phyloP scores from a whole-genome alignment of 2,329 filamentous ascomycete genomes.

The Phaeosphaeria sp. region DNA sequence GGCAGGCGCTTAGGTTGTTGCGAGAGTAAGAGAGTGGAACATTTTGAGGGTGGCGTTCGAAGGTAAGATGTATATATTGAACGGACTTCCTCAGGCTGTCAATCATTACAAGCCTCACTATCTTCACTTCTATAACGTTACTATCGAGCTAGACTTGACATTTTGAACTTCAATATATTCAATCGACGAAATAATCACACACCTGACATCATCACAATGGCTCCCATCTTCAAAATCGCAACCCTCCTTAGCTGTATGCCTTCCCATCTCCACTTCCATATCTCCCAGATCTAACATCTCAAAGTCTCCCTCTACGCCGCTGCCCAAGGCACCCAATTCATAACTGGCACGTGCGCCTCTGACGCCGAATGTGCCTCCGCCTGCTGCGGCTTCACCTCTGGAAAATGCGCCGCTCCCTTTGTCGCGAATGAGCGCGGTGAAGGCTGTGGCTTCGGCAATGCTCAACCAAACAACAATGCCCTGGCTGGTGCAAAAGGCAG shows the following conservation, averaged over 20 bases:
- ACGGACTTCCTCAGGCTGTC: background rate
- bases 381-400: slow-evolving; percentile 38
- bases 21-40: slow-evolving; percentile 24
- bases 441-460: slow-evolving; percentile 47
- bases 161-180: background rate
- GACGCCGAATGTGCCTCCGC: slow-evolving; percentile 36
- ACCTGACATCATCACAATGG: slow-evolving; percentile 22
- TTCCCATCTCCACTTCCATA: background rate
- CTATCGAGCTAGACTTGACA: background rate
- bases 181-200: background rate
- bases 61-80: slow-evolving; percentile 21
- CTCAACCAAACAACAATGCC: slow-evolving; percentile 41
- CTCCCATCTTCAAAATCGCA: slow-evolving; percentile 34
- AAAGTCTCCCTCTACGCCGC: slow-evolving; percentile 34
- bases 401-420: slow-evolving; percentile 41
- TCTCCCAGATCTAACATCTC: slow-evolving; percentile 1
- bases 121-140: background rate
- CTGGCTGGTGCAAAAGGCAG: slow-evolving; percentile 13
- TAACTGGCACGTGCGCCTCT: slow-evolving; percentile 34
- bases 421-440: slow-evolving; percentile 44
- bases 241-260: slow-evolving; percentile 32
- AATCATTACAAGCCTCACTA: background rate
- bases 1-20: slow-evolving; percentile 19
- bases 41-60: slow-evolving; percentile 5
- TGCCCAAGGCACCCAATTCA: slow-evolving; percentile 38